These are phyloP conservation scores for Trypanosoma grayi DNA, from an alignment of 208 protist genomes.

Conservation along the genomic window DNA sequence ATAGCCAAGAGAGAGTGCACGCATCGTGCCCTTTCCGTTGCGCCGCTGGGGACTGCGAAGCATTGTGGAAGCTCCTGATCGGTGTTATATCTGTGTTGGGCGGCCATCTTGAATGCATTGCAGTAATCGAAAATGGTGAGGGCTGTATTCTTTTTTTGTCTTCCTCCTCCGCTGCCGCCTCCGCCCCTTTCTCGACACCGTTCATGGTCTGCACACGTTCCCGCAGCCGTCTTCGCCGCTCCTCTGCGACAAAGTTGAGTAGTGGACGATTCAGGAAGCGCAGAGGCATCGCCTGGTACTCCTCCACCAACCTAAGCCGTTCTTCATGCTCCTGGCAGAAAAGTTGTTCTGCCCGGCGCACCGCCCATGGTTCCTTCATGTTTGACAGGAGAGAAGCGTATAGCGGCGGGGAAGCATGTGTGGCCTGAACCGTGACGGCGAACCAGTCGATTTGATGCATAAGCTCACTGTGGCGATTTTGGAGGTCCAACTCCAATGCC, in stretches of 20 bases:
- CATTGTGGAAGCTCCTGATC: too few relatives aligned
- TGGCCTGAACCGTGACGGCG: constrained; percentile 22
- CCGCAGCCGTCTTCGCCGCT: constrained; percentile 37
- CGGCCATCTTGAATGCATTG: too few relatives aligned
- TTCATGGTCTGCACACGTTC: constrained; percentile 29
- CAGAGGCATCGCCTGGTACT: constrained; percentile 67
- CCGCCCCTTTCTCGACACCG: too few relatives aligned
- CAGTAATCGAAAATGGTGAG: too few relatives aligned
- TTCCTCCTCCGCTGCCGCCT: too few relatives aligned
- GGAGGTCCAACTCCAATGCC: constrained; percentile 38
- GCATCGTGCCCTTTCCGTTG: too few relatives aligned
- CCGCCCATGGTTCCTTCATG: constrained; percentile 35
- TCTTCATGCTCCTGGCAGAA: constrained; percentile 53
- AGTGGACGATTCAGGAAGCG: constrained; percentile 50
- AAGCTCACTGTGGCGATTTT: constrained; percentile 32
- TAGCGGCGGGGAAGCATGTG: constrained; percentile 40
- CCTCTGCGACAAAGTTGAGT: constrained; percentile 37
- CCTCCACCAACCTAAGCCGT: constrained; percentile 40
- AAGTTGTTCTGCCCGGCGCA: constrained; percentile 52
- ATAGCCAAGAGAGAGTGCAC: too few relatives aligned
- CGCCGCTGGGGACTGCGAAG: too few relatives aligned
- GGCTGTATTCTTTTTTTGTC: too few relatives aligned
- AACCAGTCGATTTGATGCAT: constrained; percentile 22
- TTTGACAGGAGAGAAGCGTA: constrained; percentile 50
- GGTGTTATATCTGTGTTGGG: too few relatives aligned